Evolutionary conservation across 208 protist genomes (phyloP), one percentile per base, ranked within the genome.

Genomic region (Crithidia bombi): DNA sequence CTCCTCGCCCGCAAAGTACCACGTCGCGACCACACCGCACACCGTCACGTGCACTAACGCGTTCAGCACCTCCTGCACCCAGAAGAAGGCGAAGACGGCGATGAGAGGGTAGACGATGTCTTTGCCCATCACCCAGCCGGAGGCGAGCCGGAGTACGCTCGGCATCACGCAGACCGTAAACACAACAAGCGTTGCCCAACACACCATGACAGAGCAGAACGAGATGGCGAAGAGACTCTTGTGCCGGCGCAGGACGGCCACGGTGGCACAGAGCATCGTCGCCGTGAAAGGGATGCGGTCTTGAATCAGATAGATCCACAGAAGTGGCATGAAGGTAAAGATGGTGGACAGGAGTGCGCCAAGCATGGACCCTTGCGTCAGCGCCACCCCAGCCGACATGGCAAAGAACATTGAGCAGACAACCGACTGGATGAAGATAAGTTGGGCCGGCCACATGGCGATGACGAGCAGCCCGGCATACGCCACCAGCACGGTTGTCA

Each of bases 1-100:
- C n/a, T 33, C 59, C 32, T 78, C 67, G 12, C 86, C 86, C 12
- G 84, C 78, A 58, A 96, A 96, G 83, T 94, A 97, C 93, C 93
- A 96, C 61, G 85, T 94, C 12, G 88, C 87, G 0, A 84, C 75
- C 23, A 96, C 80, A 38, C 91, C 91, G 43, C 71, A 85, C 23
- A 85, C 78, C 12, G 83, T 92, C 28, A 92, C 82, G 73, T 94
- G 86, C 72, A 92, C 75, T 1, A 93, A 36, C 56, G 87, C 76
- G 26, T 44, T 39, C 21, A 91, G 38, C 47, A 95, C 89, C 65
- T 92, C 74, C 44, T 77, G 57, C 2, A 78, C 68, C 90, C 91
- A 97, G 51, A 92, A 89, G 19, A 92, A 54, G 21, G 59, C 44
- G 35, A 91, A 51, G 21, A 75, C 28, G 28, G 83, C 36, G 30